A percentile compares a stretch with the other conserved stretches of the same genome.
Conservation (phyloP, 495 filamentous ascomycete species). For the Oidiodendron maius region DNA sequence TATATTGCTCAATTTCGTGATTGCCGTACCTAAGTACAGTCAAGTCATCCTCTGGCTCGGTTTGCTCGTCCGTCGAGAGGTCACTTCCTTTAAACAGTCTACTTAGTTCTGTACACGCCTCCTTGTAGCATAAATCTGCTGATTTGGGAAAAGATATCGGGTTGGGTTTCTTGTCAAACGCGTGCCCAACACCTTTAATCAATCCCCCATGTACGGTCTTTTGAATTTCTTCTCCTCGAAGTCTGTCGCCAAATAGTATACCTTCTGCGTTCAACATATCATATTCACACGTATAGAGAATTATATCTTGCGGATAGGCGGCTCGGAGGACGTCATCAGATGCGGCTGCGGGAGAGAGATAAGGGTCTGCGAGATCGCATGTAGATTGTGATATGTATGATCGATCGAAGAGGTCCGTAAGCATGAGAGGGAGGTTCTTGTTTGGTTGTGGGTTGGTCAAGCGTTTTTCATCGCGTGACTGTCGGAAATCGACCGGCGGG, state of each 20-base stretch:
- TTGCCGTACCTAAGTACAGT: conserved; percentile 16
- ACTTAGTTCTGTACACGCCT: conserved; percentile 37
- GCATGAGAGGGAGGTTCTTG: conserved; percentile 40
- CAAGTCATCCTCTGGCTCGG: conserved; percentile 12
- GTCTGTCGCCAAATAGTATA: conserved; percentile 55
- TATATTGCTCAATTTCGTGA: no score
- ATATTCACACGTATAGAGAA: conserved; percentile 80
- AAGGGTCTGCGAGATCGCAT: conserved; percentile 43
- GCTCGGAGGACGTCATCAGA: conserved; percentile 41
- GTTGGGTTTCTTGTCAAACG: conserved; percentile 83
- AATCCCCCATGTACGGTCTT: conserved; percentile 66
- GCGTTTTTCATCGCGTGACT: conserved; percentile 67
- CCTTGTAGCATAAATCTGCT: conserved; percentile 32
- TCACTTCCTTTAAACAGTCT: conserved; percentile 31
- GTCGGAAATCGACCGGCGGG: conserved; percentile 77
- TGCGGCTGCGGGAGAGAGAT: conserved; percentile 58
- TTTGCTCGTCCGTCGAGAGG: conserved; percentile 18
- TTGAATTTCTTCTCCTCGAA: conserved; percentile 40
- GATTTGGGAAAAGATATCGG: conserved; percentile 48
- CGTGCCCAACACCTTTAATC: conserved; percentile 70
- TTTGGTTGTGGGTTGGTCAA: conserved; percentile 37
- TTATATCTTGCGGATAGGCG: conserved; percentile 57
- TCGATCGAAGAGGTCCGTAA: conserved; percentile 73
- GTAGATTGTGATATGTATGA: conserved; percentile 59
- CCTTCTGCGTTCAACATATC: conserved; percentile 85